Evolutionary conservation across 1,284 basidiomycete genomes (phyloP).

Genomic region (Ceratobasidium sp.): DNA sequence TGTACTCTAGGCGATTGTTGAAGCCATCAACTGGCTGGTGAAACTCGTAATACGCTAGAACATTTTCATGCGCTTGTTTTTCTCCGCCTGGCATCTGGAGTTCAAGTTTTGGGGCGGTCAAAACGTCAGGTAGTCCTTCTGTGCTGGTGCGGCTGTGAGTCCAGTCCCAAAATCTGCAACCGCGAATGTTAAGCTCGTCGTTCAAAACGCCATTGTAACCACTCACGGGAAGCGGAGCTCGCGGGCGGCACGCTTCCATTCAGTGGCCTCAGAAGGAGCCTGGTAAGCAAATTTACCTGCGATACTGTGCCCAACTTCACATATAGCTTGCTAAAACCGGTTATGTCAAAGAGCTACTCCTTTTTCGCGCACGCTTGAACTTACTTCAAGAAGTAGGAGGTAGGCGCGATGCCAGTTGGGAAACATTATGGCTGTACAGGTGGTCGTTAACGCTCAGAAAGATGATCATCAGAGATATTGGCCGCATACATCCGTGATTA

Average conservation of each 20-base stretch:
- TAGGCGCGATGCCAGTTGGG: constrained; percentile 46
- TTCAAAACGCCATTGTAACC: too few species aligned
- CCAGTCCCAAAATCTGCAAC: constrained; percentile 47
- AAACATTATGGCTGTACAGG: constrained; percentile 13
- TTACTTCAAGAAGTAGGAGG: constrained; percentile 41
- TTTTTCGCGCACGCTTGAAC: too few species aligned
- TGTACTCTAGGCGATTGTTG: constrained; percentile 18
- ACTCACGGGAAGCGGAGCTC: constrained; percentile 47
- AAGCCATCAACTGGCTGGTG: constrained; percentile 2
- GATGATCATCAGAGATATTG: background rate
- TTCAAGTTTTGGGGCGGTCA: background rate
- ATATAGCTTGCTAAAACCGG: constrained; percentile 38
- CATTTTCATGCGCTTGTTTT: constrained; percentile 2
- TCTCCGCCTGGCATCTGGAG: constrained; percentile 10
- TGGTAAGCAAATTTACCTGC: constrained; percentile 21
- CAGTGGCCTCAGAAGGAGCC: constrained; percentile 2
- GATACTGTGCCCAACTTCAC: constrained; percentile 33
- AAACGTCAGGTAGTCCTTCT: constrained; percentile 38
- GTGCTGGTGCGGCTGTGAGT: constrained; percentile 17
- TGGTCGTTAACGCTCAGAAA: too few species aligned
- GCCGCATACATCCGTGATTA: constrained; percentile 15
- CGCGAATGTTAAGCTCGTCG: too few species aligned
- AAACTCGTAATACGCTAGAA: constrained; percentile 35
- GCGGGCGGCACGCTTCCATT: constrained; percentile 43
- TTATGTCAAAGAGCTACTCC: background rate